Percentiles rank a stretch among this genome's conserved stretches.
phyloP scores from a whole-genome alignment of 1,284 basidiomycete species.

The Pseudozyma sp. region DNA sequence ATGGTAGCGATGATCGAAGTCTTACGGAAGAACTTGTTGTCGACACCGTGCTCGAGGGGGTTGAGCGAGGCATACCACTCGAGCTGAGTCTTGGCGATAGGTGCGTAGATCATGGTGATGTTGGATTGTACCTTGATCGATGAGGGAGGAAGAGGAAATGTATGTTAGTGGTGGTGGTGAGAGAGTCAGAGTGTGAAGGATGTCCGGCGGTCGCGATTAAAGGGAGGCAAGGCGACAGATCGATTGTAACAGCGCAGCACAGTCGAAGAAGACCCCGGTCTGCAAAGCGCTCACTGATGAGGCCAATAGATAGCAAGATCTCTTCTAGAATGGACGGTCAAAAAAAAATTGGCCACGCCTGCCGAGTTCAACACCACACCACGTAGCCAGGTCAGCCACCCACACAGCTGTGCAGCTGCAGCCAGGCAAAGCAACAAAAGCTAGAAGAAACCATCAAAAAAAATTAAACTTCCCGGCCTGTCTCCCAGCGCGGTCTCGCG shows the following conservation, averaged over 20 bases:
- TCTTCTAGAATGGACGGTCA: conserved; percentile 7
- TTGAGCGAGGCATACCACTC: conserved; percentile 69
- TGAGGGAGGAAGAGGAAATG: conserved; percentile 1
- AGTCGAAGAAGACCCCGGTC: neutral
- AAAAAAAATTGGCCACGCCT: conserved; percentile 11
- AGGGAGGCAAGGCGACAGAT: neutral
- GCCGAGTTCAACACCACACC: neutral
- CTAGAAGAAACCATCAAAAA: conserved; percentile 1
- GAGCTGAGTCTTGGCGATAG: conserved; percentile 64
- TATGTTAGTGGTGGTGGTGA: conserved; percentile 6
- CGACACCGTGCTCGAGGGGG: conserved; percentile 65
- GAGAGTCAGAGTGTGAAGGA: conserved; percentile 5
- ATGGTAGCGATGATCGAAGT: conserved; percentile 69
- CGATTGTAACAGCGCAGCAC: neutral
- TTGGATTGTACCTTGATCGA: conserved; percentile 15
- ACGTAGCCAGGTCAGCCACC: no score
- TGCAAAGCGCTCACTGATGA: conserved; percentile 11
- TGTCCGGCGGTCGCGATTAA: neutral
- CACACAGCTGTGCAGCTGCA: no score
- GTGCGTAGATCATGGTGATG: conserved; percentile 56
- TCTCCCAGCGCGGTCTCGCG: neutral
- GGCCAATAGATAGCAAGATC: conserved; percentile 38
- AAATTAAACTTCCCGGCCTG: conserved; percentile 10
- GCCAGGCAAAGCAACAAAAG: conserved; percentile 3
- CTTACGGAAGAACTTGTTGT: conserved; percentile 68